Conservation (phyloP, 208 protist genomes). For the Trypanosoma boissoni region DNA sequence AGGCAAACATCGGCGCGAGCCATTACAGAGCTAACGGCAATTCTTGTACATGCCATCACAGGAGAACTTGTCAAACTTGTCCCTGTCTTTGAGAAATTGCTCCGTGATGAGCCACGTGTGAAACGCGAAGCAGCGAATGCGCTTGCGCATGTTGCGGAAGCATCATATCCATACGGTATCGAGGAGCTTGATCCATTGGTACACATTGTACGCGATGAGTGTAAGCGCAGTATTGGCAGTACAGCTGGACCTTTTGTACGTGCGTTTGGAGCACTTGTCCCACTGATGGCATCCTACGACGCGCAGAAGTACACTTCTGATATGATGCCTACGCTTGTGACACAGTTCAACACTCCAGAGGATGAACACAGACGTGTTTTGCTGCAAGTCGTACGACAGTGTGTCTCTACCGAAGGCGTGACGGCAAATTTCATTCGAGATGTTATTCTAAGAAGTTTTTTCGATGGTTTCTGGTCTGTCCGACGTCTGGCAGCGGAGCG, state of each 20-base stretch:
- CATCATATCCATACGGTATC: constrained; percentile 97
- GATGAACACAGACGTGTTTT: constrained; percentile 99
- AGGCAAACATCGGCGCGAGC: constrained; percentile 97
- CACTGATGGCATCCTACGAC: constrained; percentile 98
- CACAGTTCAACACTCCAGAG: constrained; percentile 93
- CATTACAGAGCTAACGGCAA: constrained; percentile 96
- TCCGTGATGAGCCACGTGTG: constrained; percentile 95
- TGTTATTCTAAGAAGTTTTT: constrained; percentile 91
- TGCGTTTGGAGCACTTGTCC: constrained; percentile 98
- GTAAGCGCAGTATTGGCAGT: constrained; percentile 92
- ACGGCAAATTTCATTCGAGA: constrained; percentile 90
- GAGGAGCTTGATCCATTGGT: constrained; percentile 97
- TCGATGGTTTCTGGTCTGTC: constrained; percentile 94
- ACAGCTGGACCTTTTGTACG: constrained; percentile 97
- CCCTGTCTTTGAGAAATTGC: constrained; percentile 94
- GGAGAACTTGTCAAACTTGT: constrained; percentile 95
- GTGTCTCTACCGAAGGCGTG: constrained; percentile 97
- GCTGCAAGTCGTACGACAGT: constrained; percentile 98
- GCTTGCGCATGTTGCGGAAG: constrained; percentile 96
- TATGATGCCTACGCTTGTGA: constrained; percentile 96
- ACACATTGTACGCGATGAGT: constrained; percentile 95
- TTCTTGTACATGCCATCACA: constrained; percentile 97
- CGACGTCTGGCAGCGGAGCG: constrained; percentile 96
- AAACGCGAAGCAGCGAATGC: constrained; percentile 95
- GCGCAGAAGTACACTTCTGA: constrained; percentile 95